Evolutionary conservation across 805 yeast species (phyloP).

Genomic region (Grigorovia jiainica): DNA sequence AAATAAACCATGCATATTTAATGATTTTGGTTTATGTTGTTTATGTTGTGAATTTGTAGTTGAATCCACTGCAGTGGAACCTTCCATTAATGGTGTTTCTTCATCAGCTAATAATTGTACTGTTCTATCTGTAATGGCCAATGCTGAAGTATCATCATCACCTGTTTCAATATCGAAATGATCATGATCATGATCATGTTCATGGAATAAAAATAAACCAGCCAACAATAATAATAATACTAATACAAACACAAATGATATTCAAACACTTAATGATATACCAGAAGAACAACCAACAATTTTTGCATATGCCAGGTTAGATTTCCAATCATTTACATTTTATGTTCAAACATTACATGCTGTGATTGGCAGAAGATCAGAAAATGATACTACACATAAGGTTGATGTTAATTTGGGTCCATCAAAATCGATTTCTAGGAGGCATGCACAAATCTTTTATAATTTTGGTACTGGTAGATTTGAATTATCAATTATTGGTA

Average conservation of each 20-base stretch:
- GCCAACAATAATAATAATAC: no score
- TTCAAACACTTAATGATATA: conserved; percentile 1
- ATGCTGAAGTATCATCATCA: conserved; percentile 3
- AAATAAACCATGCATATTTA: conserved; percentile 96
- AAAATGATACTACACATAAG: conserved; percentile 54
- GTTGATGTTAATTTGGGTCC: conserved; percentile 91
- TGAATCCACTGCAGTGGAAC: background rate
- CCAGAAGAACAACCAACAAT: conserved; percentile 32
- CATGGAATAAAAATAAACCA: conserved; percentile 85
- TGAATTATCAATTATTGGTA: conserved; percentile 82
- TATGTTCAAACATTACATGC: conserved; percentile 96
- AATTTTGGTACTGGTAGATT: conserved; percentile 94
- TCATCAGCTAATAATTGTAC: conserved; percentile 2
- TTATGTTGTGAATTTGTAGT: conserved; percentile 1
- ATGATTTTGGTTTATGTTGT: conserved; percentile 38
- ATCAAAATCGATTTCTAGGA: conserved; percentile 84
- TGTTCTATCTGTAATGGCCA: conserved; percentile 13
- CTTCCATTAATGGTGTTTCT: background rate
- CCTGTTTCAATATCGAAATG: conserved; percentile 21
- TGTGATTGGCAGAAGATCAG: conserved; percentile 81
- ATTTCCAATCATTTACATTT: conserved; percentile 86
- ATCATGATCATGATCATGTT: conserved; percentile 37
- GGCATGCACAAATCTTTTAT: conserved; percentile 93
- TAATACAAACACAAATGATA: no score
- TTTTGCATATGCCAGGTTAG: conserved; percentile 59